phyloP scores from a whole-genome alignment of 129 eudicot genomes.

The Helichrysum umbraculigerum region DNA sequence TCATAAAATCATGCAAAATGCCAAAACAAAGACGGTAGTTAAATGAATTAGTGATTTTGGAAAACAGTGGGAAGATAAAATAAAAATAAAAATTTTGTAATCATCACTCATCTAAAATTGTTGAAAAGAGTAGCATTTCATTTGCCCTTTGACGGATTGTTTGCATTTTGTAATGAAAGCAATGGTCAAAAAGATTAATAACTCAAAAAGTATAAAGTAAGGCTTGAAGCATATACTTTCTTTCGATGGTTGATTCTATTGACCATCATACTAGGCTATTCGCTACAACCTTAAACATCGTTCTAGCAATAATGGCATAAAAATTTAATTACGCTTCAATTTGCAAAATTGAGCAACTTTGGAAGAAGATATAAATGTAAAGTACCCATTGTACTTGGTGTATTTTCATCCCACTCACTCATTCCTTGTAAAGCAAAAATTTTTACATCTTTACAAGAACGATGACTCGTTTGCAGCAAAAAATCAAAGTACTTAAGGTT shows the following conservation, averaged over 20 bases:
- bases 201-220: neutral
- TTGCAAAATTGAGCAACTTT: neutral
- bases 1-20: neutral
- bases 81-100: neutral
- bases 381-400: neutral
- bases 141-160: neutral
- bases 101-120: neutral
- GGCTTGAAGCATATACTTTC: neutral
- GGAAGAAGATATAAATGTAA: neutral
- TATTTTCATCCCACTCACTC: neutral
- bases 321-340: neutral
- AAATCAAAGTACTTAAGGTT: neutral
- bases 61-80: neutral
- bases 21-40: neutral
- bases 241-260: neutral
- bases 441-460: neutral
- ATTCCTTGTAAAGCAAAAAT: neutral
- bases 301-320: neutral
- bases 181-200: neutral
- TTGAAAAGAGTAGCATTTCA: neutral
- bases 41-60: conserved; percentile 1
- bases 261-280: neutral
- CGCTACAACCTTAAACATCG: neutral
- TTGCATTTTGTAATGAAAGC: no score
- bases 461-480: neutral